Evolutionary conservation across 2,329 filamentous ascomycete species (phyloP), one percentile per base, ranked within the genome.

Genomic region (Neopestalotiopsis sp.): DNA sequence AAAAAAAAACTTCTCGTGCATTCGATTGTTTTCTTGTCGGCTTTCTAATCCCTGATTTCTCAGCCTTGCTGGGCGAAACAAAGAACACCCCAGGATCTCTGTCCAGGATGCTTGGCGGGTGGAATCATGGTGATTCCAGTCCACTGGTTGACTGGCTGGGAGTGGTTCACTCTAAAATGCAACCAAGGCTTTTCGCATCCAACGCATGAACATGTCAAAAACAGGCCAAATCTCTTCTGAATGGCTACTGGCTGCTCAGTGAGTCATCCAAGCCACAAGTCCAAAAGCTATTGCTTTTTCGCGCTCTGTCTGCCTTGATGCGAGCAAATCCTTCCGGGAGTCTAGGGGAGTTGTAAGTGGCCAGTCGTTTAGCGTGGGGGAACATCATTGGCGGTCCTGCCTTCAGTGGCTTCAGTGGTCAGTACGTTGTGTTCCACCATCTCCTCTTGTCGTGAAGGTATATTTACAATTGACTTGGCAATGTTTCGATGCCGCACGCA

Each of bases 201-300:
- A 66, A 66, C 17, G 63, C 63, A 66, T 66, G 63, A 66, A 58
- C 30, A 17, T 56, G 40, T 30, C 24, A 20, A 20, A 45, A 28
- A 17, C 45, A 20, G 30, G 45, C 24, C n/a, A 65, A n/a, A 30
- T n/a, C 61, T 1, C 14, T 24, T 57, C 17, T 53, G 45, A 53
- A 53, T 53, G 45, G 45, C 45, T 53, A 53, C 45, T 53, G 45
- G 45, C 20, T 53, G 17, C 12, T 20, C n/a, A 9, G 45, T 66
- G 63, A 66, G 45, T 66, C 63, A 66, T 53, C 38, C 45, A 66
- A 66, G 49, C 28, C 63, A 56, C 42, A 57, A 34, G 53, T 56
- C 3, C 42, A 53, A 53, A n/a, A 53, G n/a, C 45, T 53, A n/a
- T 53, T 53, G n/a, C 17, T 53, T 10, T 20, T 53, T 17, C 45